A percentile compares a stretch with the other conserved stretches of the same genome.
Conservation (phyloP, 2,329 filamentous ascomycete species). For the Blumeriella jaapii region DNA sequence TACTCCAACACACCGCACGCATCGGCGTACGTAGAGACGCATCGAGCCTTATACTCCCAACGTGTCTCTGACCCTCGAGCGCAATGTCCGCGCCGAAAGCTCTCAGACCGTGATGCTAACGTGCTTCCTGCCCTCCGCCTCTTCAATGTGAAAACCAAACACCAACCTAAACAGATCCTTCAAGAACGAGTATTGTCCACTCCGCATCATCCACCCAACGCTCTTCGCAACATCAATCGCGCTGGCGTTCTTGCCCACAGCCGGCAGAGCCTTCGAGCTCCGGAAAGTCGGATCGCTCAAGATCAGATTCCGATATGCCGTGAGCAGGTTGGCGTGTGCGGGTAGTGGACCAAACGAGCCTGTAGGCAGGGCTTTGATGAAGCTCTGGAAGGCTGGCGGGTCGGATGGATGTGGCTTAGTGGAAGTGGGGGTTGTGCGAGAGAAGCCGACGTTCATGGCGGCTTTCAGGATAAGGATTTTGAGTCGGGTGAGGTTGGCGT, state of each 20-base stretch:
- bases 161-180: constrained; percentile 73
- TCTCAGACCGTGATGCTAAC: constrained; percentile 48
- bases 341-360: constrained; percentile 67
- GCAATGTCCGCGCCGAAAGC: too few species aligned
- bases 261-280: constrained; percentile 40
- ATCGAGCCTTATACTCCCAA: neutral
- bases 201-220: constrained; percentile 62
- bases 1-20: too few species aligned
- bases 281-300: constrained; percentile 59
- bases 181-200: constrained; percentile 66
- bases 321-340: constrained; percentile 60
- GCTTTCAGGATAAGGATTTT: constrained; percentile 75
- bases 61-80: too few species aligned
- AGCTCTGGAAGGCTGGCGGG: constrained; percentile 52
- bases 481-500: constrained; percentile 64
- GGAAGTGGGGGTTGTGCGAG: constrained; percentile 36
- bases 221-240: constrained; percentile 72
- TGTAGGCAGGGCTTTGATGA: constrained; percentile 62
- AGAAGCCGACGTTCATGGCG: constrained; percentile 74
- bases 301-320: constrained; percentile 72
- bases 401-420: constrained; percentile 28
- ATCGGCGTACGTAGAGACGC: too few species aligned
- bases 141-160: constrained; percentile 74
- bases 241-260: constrained; percentile 45
- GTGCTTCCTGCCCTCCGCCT: constrained; percentile 56